Base-by-base conservation (phyloP, 1,284 basidiomycete species). In the Gymnopus androsaceus region DNA sequence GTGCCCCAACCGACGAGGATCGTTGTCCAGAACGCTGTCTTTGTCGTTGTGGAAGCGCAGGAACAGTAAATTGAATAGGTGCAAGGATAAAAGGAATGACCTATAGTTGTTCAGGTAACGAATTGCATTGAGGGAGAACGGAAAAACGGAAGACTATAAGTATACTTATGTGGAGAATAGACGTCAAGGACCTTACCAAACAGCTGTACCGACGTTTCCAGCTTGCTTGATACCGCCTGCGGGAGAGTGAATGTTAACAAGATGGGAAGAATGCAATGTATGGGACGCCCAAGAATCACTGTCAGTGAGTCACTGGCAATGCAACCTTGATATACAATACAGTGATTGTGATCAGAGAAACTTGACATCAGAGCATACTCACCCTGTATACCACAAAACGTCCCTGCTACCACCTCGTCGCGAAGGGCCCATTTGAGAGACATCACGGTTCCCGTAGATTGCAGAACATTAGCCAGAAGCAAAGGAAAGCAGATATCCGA, bases 21-120 rank as follows among this genome's bases (percentile, higher is more conserved):
- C 0, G 68, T 67, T 3, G 66, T 37, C 57, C 63, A 68, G 33
- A 70, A 67, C 2, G 58, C 63, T 7, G 56, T 4, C 3, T 50
- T 55, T 3, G 66, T 65, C 17, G 68, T 49, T 19, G 62, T 58
- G 38, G 61, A 57, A n/a, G 7, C 76, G 71, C 36, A 75, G 61
- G 60, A 79, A 79, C 3, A 79, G 65, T 6, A 78, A 63, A 55
- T 69, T 69, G 66, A 79, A 79, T 3, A 76, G 67, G 51, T 77
- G 75, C 12, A 73, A 40, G 0, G 77, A 66, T 6, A 78, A 66
- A 14, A 69, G 60, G 57, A 76, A 72, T 0, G 75, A 73, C 75
- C 73, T 76, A 56, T n/a, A n/a, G n/a, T n/a, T n/a, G n/a, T n/a
- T n/a, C n/a, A n/a, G n/a, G n/a, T n/a, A n/a, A n/a, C n/a, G n/a